These are phyloP conservation scores for Kockiozyma suomiensis DNA, from an alignment of 805 yeast species.

Conservation along the genomic window DNA sequence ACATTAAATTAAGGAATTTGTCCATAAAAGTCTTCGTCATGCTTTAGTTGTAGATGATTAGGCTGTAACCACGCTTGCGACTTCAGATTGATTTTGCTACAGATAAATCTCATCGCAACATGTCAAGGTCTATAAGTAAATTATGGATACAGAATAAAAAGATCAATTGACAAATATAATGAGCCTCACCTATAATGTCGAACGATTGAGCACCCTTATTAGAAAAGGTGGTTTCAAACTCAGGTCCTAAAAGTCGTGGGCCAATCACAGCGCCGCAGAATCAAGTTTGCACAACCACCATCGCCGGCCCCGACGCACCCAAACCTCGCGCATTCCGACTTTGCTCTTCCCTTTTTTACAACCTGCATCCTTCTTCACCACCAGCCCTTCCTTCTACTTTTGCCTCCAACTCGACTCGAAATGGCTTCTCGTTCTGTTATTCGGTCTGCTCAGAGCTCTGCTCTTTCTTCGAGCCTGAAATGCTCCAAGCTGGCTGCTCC, in stretches of 20 bases:
- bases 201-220: too few relatives aligned
- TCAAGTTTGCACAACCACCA: constrained; percentile 12
- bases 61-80: too few relatives aligned
- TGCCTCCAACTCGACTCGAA: not conserved
- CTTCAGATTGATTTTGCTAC: too few relatives aligned
- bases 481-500: constrained; percentile 8
- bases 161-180: too few relatives aligned
- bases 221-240: not conserved
- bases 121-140: too few relatives aligned
- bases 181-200: too few relatives aligned
- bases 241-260: not conserved
- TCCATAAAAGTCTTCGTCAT: not conserved
- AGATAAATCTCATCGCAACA: too few relatives aligned
- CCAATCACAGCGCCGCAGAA: constrained; percentile 20
- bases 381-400: not conserved
- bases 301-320: constrained; percentile 10
- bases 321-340: constrained; percentile 5
- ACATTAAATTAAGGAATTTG: not conserved
- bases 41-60: not conserved
- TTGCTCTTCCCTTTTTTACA: not conserved
- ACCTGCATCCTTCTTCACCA: not conserved
- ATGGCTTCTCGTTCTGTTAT: constrained; percentile 15
- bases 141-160: too few relatives aligned
- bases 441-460: constrained; percentile 4
- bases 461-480: constrained; percentile 5